Conservation (phyloP, 108 stramenopile species). For the Skeletonema potamos region DNA sequence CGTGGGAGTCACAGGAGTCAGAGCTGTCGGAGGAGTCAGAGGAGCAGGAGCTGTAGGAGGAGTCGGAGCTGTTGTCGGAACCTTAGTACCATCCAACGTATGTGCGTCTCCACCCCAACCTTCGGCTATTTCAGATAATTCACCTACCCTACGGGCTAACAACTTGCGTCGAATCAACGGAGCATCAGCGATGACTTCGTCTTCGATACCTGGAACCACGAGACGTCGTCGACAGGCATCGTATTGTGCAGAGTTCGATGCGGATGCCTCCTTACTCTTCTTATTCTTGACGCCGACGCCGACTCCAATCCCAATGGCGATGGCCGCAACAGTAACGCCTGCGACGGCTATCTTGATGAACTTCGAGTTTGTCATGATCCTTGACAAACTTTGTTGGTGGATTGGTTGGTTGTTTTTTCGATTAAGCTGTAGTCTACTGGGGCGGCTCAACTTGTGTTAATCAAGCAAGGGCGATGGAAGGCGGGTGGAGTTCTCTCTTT, state of each 20-base stretch:
- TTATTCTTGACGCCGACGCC: slow-evolving; percentile 29
- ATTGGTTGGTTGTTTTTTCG: neutral
- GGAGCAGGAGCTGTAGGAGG: neutral
- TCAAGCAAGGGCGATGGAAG: neutral
- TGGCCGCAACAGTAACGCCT: slow-evolving; percentile 17
- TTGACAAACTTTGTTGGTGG: neutral
- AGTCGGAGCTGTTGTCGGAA: too few species aligned
- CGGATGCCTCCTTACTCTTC: slow-evolving; percentile 5
- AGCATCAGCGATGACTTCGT: neutral
- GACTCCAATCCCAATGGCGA: slow-evolving; percentile 26
- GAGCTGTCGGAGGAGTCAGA: too few species aligned
- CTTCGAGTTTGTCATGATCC: slow-evolving; percentile 9
- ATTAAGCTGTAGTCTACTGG: neutral
- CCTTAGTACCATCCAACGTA: too few species aligned
- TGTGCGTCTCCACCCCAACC: neutral
- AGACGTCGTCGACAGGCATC: slow-evolving; percentile 16
- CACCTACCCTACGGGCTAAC: neutral
- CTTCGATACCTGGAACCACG: neutral
- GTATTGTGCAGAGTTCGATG: neutral
- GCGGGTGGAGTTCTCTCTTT: neutral
- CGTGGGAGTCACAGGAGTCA: too few species aligned
- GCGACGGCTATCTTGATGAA: slow-evolving; percentile 17
- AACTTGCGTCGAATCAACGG: neutral
- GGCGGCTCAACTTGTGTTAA: too few species aligned
- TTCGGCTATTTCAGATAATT: neutral